These are phyloP conservation scores for Chrysoporthe puriensis DNA, from an alignment of 2,329 filamentous ascomycete species.

Conservation along the genomic window DNA sequence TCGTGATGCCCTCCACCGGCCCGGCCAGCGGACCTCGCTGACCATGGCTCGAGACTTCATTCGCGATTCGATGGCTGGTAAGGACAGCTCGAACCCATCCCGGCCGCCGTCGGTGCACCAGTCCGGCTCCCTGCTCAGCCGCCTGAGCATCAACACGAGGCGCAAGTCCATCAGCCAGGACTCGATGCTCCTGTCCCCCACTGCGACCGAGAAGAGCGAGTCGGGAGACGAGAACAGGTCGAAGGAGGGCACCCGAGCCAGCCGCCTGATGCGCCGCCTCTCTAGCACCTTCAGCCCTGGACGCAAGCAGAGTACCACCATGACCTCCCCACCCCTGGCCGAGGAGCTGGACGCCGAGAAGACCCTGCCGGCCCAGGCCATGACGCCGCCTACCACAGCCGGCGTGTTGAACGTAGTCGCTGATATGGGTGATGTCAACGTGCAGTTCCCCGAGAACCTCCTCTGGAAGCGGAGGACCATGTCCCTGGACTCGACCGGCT, in stretches of 20 bases:
- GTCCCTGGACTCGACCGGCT: slow-evolving; percentile 81
- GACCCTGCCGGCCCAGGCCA: slow-evolving; percentile 20
- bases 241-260: slow-evolving; percentile 48
- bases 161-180: slow-evolving; percentile 57
- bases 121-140: slow-evolving; percentile 57
- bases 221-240: slow-evolving; percentile 50
- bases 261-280: slow-evolving; percentile 62
- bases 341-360: slow-evolving; percentile 48
- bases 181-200: slow-evolving; percentile 45
- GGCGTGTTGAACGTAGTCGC: slow-evolving; percentile 54
- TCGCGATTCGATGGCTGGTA: slow-evolving; percentile 53
- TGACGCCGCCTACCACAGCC: slow-evolving; percentile 30
- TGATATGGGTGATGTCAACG: slow-evolving; percentile 87
- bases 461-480: slow-evolving; percentile 95
- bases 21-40: slow-evolving; percentile 59
- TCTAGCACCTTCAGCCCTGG: slow-evolving; percentile 55
- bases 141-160: slow-evolving; percentile 67
- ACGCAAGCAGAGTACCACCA: slow-evolving; percentile 50
- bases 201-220: slow-evolving; percentile 48
- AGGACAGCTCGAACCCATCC: slow-evolving; percentile 33
- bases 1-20: slow-evolving; percentile 36
- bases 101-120: slow-evolving; percentile 51
- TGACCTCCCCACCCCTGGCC: slow-evolving; percentile 55
- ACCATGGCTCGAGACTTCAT: slow-evolving; percentile 64
- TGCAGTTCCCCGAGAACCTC: slow-evolving; percentile 94